Conservation (phyloP, 2,329 filamentous ascomycete genomes). For the Helotiales sp. region DNA sequence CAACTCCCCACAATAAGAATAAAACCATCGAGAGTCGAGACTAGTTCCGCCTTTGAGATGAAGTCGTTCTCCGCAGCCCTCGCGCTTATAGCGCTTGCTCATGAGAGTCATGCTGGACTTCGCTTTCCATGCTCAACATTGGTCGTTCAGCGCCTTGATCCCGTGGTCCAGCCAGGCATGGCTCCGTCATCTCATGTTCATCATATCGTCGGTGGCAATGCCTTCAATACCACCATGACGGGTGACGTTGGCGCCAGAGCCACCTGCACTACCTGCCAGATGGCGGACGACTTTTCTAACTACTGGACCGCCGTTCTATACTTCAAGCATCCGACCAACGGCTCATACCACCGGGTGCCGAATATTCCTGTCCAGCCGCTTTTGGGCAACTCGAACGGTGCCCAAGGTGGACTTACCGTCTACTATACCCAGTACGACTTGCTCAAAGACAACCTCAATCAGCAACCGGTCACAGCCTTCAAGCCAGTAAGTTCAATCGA, state of each 20-base stretch:
- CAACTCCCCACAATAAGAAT: not conserved
- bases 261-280: constrained; percentile 23
- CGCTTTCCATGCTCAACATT: constrained; percentile 21
- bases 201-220: constrained; percentile 21
- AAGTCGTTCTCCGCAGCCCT: constrained; percentile 13
- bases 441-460: constrained; percentile 12
- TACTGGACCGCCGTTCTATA: constrained; percentile 33
- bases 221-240: constrained; percentile 18
- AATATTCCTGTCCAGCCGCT: constrained; percentile 11
- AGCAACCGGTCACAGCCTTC: constrained; percentile 18
- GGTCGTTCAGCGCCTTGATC: constrained; percentile 20
- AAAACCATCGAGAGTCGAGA: not conserved
- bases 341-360: constrained; percentile 19
- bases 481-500: constrained; percentile 16
- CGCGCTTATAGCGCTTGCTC: constrained; percentile 12
- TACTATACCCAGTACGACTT: constrained; percentile 21
- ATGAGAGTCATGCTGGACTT: constrained; percentile 12
- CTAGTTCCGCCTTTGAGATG: constrained; percentile 2
- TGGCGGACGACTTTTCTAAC: constrained; percentile 26
- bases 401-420: constrained; percentile 20
- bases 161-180: constrained; percentile 19
- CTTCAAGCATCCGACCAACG: constrained; percentile 22
- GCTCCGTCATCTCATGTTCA: constrained; percentile 18
- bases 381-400: constrained; percentile 11
- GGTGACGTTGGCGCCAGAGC: constrained; percentile 17